Base-by-base conservation (phyloP, 2,329 filamentous ascomycete species). In the Diaporthe nobilis region DNA sequence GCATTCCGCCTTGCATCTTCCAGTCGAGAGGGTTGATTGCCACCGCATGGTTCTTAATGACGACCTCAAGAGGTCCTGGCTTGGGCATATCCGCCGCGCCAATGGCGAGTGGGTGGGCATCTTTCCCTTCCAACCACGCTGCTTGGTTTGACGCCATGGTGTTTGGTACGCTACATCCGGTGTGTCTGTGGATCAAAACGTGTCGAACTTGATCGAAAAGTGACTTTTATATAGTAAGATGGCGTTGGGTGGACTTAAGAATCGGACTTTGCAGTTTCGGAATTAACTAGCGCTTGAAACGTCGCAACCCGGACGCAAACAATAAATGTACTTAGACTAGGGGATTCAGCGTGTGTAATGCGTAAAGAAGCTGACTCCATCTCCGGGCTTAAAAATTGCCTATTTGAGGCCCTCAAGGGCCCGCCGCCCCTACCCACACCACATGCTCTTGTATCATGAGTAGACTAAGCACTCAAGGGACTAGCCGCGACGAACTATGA, bases 1-100 rank as follows among this genome's bases (percentile, higher is more conserved):
- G 42, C 57, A 83, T 77, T n/a, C 81, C 83, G 9, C 34, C 79
- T 57, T 81, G 81, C 71, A 78, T 78, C 39, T 78, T 76, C 55
- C 77, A 79, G 49, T 82, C 80, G 31, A 82, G 15, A 79, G 78
- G 49, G 81, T 82, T 82, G 65, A 81, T 67, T 12, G 78, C 79
- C n/a, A 81, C 61, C 22, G 78, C 77, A n/a, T 63, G 71, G 72
- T 78, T 79, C 31, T 72, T 76, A 15, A 81, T 70, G 7, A 79
- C 17, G 39, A 80, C 58, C 39, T 78, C 74, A 9, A 51, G 51
- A 0, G 75, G 61, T 3, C 75, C 77, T 4, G 78, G 65, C 5
- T 44, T 44, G 1, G 78, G 77, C 60, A 78, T 74, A 20, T 68
- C n/a, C 3, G 61, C 70, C 17, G n/a, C 28, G 37, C 67, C 42